Conservation (phyloP, 2,329 filamentous ascomycete species). For the Teratosphaeria destructans region DNA sequence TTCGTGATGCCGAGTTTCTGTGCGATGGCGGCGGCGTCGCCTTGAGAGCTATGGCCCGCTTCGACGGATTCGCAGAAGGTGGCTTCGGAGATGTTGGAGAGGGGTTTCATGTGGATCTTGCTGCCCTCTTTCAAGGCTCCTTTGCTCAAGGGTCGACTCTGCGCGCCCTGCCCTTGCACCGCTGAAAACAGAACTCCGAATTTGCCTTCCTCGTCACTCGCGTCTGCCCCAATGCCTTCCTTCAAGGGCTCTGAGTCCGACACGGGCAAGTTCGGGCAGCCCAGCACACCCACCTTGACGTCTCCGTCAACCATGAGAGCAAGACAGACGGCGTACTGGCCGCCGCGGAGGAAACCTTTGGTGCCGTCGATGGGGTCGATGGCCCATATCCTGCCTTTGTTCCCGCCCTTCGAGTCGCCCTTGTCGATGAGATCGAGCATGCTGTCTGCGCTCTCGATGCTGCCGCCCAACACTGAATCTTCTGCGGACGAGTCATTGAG, state of each 20-base stretch:
- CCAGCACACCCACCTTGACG: conserved; percentile 87
- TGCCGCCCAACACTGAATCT: conserved; percentile 52
- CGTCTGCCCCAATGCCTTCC: conserved; percentile 61
- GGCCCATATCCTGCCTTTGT: conserved; percentile 77
- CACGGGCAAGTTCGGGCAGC: conserved; percentile 88
- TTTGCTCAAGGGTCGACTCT: conserved; percentile 59
- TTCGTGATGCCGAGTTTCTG: conserved; percentile 75
- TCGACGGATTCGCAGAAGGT: conserved; percentile 97
- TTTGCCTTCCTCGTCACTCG: conserved; percentile 61
- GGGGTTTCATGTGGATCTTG: conserved; percentile 67
- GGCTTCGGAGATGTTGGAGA: conserved; percentile 64
- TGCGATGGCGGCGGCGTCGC: conserved; percentile 77
- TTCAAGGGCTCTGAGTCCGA: conserved; percentile 65
- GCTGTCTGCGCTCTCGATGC: conserved; percentile 53
- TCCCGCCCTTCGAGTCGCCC: conserved; percentile 59
- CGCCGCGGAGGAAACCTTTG: conserved; percentile 90
- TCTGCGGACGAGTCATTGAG: conserved; percentile 58
- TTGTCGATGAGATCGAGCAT: conserved; percentile 51
- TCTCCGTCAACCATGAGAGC: conserved; percentile 86
- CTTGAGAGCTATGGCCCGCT: conserved; percentile 80
- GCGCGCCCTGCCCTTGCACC: conserved; percentile 67
- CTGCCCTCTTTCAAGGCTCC: conserved; percentile 45
- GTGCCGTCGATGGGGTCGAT: conserved; percentile 97
- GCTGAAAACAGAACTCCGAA: conserved; percentile 78
- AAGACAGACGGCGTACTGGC: conserved; percentile 93